These are phyloP conservation scores for Xylaria sp. DNA, from an alignment of 2,329 filamentous ascomycete species.

Conservation along the genomic window DNA sequence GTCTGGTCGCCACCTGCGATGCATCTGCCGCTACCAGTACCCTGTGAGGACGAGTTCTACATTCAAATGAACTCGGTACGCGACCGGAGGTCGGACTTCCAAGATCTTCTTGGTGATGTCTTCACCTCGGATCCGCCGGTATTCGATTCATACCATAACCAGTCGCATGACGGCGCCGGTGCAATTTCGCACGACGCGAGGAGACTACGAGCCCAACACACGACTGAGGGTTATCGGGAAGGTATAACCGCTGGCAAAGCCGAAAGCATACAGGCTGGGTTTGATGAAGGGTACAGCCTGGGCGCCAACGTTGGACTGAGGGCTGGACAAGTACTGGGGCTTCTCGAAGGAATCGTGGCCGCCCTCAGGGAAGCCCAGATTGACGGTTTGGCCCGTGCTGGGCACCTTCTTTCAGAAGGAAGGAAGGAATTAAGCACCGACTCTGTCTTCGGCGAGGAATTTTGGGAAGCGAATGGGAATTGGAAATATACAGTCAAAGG, in stretches of 20 bases:
- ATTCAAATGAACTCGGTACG: constrained; percentile 12
- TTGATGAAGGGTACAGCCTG: constrained; percentile 86
- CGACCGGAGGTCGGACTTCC: neutral
- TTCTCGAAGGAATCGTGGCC: constrained; percentile 70
- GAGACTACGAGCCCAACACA: constrained; percentile 74
- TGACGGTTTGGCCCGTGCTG: constrained; percentile 27
- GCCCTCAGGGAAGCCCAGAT: constrained; percentile 45
- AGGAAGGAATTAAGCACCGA: constrained; percentile 62
- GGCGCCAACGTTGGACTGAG: constrained; percentile 78
- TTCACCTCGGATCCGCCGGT: constrained; percentile 16
- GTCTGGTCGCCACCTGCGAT: constrained; percentile 1
- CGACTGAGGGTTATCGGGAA: constrained; percentile 87
- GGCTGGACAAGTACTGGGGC: constrained; percentile 75
- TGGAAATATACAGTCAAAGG: constrained; percentile 65
- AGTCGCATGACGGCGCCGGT: constrained; percentile 1
- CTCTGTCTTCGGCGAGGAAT: constrained; percentile 66
- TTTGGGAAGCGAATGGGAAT: constrained; percentile 69
- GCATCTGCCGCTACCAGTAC: constrained; percentile 19
- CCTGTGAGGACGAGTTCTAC: constrained; percentile 17
- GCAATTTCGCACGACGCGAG: constrained; percentile 66
- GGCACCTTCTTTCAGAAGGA: constrained; percentile 51
- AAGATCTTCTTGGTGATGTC: constrained; percentile 19
- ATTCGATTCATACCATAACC: constrained; percentile 4
- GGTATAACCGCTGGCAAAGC: constrained; percentile 79
- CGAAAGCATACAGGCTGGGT: constrained; percentile 78